Evolutionary conservation across 2,329 filamentous ascomycete genomes (phyloP), one percentile per base, ranked within the genome.

Genomic region (Clarireedia paspali): DNA sequence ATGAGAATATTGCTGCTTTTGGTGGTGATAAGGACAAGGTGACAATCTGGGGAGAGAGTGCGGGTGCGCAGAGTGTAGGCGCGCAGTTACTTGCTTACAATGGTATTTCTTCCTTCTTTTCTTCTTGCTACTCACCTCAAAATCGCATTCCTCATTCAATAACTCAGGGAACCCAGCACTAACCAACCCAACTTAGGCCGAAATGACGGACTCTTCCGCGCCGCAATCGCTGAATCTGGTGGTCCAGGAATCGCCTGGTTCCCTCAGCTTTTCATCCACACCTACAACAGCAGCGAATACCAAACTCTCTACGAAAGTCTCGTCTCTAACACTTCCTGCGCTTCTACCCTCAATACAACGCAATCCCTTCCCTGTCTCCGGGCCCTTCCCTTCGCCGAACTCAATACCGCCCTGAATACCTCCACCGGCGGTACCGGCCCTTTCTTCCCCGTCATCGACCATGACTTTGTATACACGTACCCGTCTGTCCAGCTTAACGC

Each of bases 181-280:
- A 2, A 12, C 10, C 55, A 47, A 55, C 20, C 40, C 5, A 7
- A 1, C 4, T 4, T 27, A 63, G 76, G 81, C 0, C 71, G 78
- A 30, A 74, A 84, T 52, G 79, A 84, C 55, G 69, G 70, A 0
- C 72, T 83, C 0, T 82, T 82, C 63, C 70, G 75, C 4, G 74
- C 64, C 5, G 78, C 71, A 1, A 79, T 80, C 17, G 72, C 72
- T 39, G 65, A 83, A 59, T 80, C 76, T 2, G 63, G 64, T 5
- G 59, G 60, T 9, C 60, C 63, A 71, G 56, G 53, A 1, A 51
- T 59, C 1, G 15, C 10, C 6, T 63, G 58, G 45, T 61, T 60
- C 55, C 48, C 50, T 2, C 12, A 34, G 3, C 6, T 4, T 15
- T 36, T 56, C 17, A 20, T 36, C 5, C n/a, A 15, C 6, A 53